phyloP scores from a whole-genome alignment of 257 asterid genomes.

The Solanum verrucosum region DNA sequence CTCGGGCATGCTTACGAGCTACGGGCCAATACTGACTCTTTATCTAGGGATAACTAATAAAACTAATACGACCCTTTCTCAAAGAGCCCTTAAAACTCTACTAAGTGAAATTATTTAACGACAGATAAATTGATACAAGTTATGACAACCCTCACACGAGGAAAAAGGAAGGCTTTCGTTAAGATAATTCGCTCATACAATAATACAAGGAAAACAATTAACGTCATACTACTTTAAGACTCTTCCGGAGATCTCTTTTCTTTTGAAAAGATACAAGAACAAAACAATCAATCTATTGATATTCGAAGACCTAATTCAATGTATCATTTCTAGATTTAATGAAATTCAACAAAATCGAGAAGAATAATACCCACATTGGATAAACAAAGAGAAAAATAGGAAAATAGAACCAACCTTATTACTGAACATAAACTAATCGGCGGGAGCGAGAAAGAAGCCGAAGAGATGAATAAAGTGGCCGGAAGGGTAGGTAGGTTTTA shows the following conservation, averaged over 20 bases:
- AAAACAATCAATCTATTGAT: too few relatives aligned
- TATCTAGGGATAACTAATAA: neutral
- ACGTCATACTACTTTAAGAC: neutral
- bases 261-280: too few relatives aligned
- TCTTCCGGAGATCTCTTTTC: too few relatives aligned
- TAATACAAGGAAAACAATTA: neutral
- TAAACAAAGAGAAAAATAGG: too few relatives aligned
- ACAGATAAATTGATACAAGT: neutral
- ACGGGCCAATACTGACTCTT: neutral
- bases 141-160: neutral
- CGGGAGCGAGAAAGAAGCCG: too few relatives aligned
- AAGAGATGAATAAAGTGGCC: neutral
- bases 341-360: too few relatives aligned
- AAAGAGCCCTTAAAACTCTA: neutral
- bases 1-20: too few relatives aligned
- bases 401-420: too few relatives aligned
- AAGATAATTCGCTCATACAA: neutral
- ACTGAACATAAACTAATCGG: too few relatives aligned
- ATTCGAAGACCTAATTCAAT: too few relatives aligned
- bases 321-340: too few relatives aligned
- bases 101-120: neutral
- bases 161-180: neutral
- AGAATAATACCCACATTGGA: too few relatives aligned
- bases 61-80: neutral
- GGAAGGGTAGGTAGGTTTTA: neutral